phyloP scores from a whole-genome alignment of 306 rosid species.

The Begonia peltatifolia region DNA sequence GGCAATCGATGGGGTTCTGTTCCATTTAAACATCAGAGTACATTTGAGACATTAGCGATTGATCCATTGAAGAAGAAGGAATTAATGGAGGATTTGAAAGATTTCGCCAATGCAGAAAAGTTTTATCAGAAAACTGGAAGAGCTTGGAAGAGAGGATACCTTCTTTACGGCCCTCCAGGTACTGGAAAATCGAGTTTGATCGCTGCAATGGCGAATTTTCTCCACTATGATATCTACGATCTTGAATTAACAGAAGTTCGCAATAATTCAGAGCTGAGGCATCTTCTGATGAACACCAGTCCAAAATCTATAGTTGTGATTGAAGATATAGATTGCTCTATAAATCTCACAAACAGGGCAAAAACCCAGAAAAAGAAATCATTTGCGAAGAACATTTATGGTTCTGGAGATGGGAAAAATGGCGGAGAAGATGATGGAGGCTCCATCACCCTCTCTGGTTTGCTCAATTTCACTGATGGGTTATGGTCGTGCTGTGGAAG shows the following conservation, averaged over 20 bases:
- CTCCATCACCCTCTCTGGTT: constrained; percentile 69
- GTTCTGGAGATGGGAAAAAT: neutral
- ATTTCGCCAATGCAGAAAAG: constrained; percentile 2
- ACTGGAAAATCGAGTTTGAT: neutral
- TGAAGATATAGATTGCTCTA: constrained; percentile 83
- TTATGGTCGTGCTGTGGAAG: constrained; percentile 97
- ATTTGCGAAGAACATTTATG: constrained; percentile 13
- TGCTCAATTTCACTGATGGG: constrained; percentile 84
- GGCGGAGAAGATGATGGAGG: constrained; percentile 34
- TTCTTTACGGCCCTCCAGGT: neutral
- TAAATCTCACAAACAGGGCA: constrained; percentile 43
- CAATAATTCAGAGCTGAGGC: constrained; percentile 66
- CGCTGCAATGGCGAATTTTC: neutral
- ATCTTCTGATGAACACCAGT: constrained; percentile 77
- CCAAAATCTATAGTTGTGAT: constrained; percentile 77
- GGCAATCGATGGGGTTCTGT: constrained; percentile 92
- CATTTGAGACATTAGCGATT: constrained; percentile 75
- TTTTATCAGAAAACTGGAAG: neutral
- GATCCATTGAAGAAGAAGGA: constrained; percentile 45
- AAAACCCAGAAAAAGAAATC: constrained; percentile 2
- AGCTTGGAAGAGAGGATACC: constrained; percentile 1
- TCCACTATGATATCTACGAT: neutral
- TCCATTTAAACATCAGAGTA: constrained; percentile 84
- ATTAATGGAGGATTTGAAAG: constrained; percentile 67
- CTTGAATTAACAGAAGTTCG: constrained; percentile 85